Evolutionary conservation across 495 filamentous ascomycete genomes (phyloP), one percentile per base, ranked within the genome.

Genomic region (Haplographium delicatum): DNA sequence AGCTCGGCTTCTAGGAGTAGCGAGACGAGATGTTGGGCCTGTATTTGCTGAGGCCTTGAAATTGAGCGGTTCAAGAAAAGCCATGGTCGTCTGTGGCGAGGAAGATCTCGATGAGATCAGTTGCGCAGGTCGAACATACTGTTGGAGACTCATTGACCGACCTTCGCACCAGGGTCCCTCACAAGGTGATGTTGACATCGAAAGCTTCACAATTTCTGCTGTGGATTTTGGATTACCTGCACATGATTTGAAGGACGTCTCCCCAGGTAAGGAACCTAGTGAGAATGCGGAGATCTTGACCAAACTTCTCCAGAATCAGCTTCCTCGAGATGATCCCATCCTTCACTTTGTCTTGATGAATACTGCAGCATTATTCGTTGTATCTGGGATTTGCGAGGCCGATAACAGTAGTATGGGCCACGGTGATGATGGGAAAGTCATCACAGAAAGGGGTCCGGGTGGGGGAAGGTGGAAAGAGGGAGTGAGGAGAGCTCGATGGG

Each of bases 71-170:
- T 79, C 81, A 4, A 77, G 72, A 55, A 95, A 95, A 63, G 90
- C 85, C 2, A 74, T 99, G 65, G 83, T 99, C 4, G 87, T 97
- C 5, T 97, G 91, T 63, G 93, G 94, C 25, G 83, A 84, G 51
- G 93, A 97, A 67, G 87, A 96, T 44, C 80, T 99, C 42, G 93
- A 99, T 64, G 93, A 99, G 69, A 82, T 99, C 48, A 89, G 83
- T 54, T 94, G 88, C 58, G 93, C 91, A 2, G 89, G 90, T 0
- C 66, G 68, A 27, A 95, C 90, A 13, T 80, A 87, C 56, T 96
- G 91, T 76, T 96, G 93, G 91, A 79, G 77, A 62, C 66, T 96
- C 1, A 69, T 76, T 2, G 77, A 85, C 52, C 51, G 54, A 10
- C 51, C 58, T 11, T 57, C 39, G 8, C 41, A 49, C 26, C 18